Base-by-base conservation (phyloP, 2,329 filamentous ascomycete species). In the Colletotrichum sp. region DNA sequence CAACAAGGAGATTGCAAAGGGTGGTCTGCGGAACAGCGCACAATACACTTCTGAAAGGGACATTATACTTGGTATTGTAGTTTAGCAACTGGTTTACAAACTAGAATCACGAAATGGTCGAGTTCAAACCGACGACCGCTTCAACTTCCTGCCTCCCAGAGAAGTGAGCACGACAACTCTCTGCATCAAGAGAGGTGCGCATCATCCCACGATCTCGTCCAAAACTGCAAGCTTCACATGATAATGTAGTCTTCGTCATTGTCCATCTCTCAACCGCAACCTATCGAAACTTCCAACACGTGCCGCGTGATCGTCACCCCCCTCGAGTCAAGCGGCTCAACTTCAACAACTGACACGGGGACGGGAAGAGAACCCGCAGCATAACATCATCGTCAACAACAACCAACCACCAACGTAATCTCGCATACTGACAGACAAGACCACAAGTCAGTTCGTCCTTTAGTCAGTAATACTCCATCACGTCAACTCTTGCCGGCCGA, bases 11-110 rank as follows among this genome's bases (percentile, higher is more conserved):
- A 4, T 12, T 13, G 43, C 13, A 4, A 48, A 48, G 3, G 43
- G n/a, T 22, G 2, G 2, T 48, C 43, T 22, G 2, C 43, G 16
- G 2, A 22, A 22, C n/a, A 8, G 43, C n/a, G 39, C 9, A 43
- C 3, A 43, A 48, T 4, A 22, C n/a, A 22, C 10, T 22, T 22
- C 22, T 18, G 10, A 22, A 52, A 52, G 12, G 3, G 6, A 52
- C 12, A 13, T 13, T 22, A 1, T 22, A 52, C 0, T 52, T 52
- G 0, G 4, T 52, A 18, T 3, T 22, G 8, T 3, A 22, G 10
- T 52, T 13, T 13, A 52, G 43, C 43, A 52, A 13, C 3, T 52
- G 13, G n/a, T 8, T 2, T 3, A 7, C n/a, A 5, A 3, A 22
- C 4, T 13, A 52, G n/a, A 52, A 22, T 3, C 1, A 4, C 43